phyloP scores from a whole-genome alignment of 768 basidiomycete genomes.

The Naganishia vaughanmartiniae region DNA sequence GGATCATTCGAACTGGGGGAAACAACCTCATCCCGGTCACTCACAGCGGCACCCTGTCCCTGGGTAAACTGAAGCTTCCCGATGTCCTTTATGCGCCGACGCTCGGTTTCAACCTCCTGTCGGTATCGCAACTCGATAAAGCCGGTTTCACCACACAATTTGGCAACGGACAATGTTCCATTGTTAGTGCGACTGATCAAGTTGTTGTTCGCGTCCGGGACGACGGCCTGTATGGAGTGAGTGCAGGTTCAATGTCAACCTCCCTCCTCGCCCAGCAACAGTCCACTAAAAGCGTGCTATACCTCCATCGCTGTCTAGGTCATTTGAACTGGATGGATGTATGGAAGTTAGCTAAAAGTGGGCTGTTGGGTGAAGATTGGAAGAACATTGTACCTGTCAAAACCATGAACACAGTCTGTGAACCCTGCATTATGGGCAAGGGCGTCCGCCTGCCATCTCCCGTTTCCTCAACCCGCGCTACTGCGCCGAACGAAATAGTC shows the following conservation, averaged over 20 bases:
- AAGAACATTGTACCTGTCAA: neutral
- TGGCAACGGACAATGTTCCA: neutral
- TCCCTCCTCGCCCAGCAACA: neutral
- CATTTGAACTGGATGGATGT: slow-evolving; percentile 15
- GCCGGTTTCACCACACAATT: neutral
- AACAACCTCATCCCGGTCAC: neutral
- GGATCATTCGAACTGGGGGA: neutral
- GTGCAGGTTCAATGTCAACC: too few relatives aligned
- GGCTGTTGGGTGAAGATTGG: slow-evolving; percentile 6
- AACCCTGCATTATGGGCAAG: slow-evolving; percentile 3
- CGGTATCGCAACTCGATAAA: neutral
- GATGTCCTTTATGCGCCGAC: neutral
- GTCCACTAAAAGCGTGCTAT: neutral
- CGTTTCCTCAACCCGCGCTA: too few relatives aligned
- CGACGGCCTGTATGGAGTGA: too few relatives aligned
- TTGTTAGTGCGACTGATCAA: neutral
- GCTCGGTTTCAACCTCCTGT: slow-evolving; percentile 9
- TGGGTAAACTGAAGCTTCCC: neutral
- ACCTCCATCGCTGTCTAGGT: slow-evolving; percentile 16
- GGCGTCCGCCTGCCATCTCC: slow-evolving; percentile 8
- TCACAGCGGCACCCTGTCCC: neutral
- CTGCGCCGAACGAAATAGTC: neutral
- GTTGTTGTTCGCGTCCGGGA: neutral
- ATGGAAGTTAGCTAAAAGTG: slow-evolving; percentile 2
- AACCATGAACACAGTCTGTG: neutral